Conservation (phyloP, 805 yeast species). For the Metschnikowia picachoensis region DNA sequence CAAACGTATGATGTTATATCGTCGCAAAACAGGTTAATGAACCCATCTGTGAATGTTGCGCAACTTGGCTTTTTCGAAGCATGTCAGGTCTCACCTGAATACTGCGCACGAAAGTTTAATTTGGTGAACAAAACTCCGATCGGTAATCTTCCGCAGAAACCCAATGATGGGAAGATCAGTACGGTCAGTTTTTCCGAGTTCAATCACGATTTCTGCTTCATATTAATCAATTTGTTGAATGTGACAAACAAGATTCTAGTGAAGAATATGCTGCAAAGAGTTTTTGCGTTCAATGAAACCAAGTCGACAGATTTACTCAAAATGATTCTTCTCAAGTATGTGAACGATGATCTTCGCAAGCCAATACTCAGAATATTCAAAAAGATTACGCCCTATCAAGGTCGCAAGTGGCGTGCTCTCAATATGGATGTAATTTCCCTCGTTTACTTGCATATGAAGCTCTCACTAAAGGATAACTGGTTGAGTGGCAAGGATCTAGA, state of each 20-base stretch:
- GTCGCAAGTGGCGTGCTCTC: slow-evolving; percentile 87
- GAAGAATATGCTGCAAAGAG: slow-evolving; percentile 65
- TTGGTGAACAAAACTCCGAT: slow-evolving; percentile 31
- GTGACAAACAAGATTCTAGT: slow-evolving; percentile 56
- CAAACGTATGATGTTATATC: slow-evolving; percentile 32
- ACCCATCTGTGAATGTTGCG: slow-evolving; percentile 32
- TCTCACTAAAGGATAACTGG: slow-evolving; percentile 83
- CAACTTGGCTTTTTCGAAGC: slow-evolving; percentile 35
- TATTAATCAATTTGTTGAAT: slow-evolving; percentile 49
- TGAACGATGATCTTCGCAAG: slow-evolving; percentile 54
- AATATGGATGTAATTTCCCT: slow-evolving; percentile 93
- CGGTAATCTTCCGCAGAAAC: slow-evolving; percentile 23
- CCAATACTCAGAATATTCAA: slow-evolving; percentile 74
- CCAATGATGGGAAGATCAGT: slow-evolving; percentile 26
- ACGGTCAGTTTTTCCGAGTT: slow-evolving; percentile 26
- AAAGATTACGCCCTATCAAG: slow-evolving; percentile 82
- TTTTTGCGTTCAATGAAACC: slow-evolving; percentile 56
- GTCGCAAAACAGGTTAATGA: slow-evolving; percentile 39
- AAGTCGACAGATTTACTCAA: slow-evolving; percentile 63
- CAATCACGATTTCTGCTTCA: slow-evolving; percentile 44
- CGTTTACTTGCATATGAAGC: slow-evolving; percentile 70
- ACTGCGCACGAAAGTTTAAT: slow-evolving; percentile 13
- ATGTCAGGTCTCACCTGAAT: slow-evolving; percentile 21
- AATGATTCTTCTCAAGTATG: slow-evolving; percentile 52
- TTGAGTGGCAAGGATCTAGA: slow-evolving; percentile 75